These are phyloP conservation scores for Paramecium sonneborni DNA, from an alignment of 73 alveolate species.

Conservation along the genomic window DNA sequence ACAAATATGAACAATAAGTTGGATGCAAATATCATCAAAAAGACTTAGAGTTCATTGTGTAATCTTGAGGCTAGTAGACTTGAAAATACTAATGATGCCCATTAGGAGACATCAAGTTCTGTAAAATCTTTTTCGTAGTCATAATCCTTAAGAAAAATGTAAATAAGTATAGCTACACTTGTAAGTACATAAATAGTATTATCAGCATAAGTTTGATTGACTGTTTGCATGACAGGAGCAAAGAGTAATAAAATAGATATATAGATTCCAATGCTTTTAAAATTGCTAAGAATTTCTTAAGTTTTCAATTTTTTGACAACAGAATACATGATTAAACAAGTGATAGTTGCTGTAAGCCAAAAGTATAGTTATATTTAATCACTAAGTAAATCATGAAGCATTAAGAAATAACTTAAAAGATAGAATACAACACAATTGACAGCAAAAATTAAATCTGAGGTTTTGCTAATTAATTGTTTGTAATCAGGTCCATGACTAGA, in stretches of 20 bases:
- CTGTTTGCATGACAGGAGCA: slow-evolving; percentile 38
- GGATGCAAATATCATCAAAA: slow-evolving; percentile 27
- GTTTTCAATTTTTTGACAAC: not conserved
- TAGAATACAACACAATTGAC: slow-evolving; percentile 32
- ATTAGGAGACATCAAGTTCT: not conserved
- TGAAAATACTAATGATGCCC: slow-evolving; percentile 47
- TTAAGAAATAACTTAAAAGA: not conserved
- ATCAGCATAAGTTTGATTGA: slow-evolving; percentile 44
- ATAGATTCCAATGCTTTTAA: slow-evolving; percentile 29
- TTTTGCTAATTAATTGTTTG: slow-evolving; percentile 13
- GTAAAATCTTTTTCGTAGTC: not conserved
- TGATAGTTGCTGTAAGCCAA: not conserved
- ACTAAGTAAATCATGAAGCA: slow-evolving; percentile 1
- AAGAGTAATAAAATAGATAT: slow-evolving; percentile 1
- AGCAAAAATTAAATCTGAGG: slow-evolving; percentile 44
- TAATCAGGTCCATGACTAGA: not conserved
- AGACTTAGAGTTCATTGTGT: slow-evolving; percentile 21
- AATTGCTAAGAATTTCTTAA: not conserved
- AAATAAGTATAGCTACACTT: not conserved
- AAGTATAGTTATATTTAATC: not conserved
- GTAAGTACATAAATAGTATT: slow-evolving; percentile 30
- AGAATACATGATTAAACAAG: not conserved
- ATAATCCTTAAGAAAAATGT: slow-evolving; percentile 5
- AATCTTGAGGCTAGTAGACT: slow-evolving; percentile 37
- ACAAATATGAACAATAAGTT: not conserved